Conservation (phyloP, 768 basidiomycete genomes). For the Fomitopsis pulvina region DNA sequence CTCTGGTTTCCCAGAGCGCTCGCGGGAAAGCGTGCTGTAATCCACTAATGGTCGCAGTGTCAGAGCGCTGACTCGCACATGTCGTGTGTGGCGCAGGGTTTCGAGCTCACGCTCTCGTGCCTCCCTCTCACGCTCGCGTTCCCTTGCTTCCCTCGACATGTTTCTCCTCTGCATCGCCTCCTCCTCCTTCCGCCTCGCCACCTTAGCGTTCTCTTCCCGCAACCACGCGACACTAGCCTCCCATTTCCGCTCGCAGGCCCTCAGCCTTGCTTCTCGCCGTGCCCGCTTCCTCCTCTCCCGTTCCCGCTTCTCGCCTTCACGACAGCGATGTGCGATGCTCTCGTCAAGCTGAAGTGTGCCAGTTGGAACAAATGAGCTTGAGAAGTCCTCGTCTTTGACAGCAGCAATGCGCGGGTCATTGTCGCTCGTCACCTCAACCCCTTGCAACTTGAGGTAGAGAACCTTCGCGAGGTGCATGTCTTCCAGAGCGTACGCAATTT, state of each 20-base stretch:
- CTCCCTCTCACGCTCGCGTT: slow-evolving; percentile 15
- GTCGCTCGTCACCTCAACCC: slow-evolving; percentile 52
- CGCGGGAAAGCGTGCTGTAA: slow-evolving; percentile 16
- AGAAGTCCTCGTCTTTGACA: slow-evolving; percentile 46
- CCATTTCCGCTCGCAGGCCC: slow-evolving; percentile 23
- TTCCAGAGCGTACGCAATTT: slow-evolving; percentile 61
- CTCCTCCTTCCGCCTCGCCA: slow-evolving; percentile 18
- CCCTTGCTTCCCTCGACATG: slow-evolving; percentile 16
- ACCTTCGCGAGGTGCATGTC: slow-evolving; percentile 62
- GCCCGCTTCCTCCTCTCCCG: slow-evolving; percentile 27
- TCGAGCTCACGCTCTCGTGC: slow-evolving; percentile 16
- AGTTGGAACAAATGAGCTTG: slow-evolving; percentile 30
- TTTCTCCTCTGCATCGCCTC: slow-evolving; percentile 14
- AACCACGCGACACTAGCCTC: slow-evolving; percentile 16
- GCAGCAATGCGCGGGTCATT: slow-evolving; percentile 57
- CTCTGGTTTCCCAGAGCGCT: slow-evolving; percentile 5
- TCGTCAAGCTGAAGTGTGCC: slow-evolving; percentile 37
- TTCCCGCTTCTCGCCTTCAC: slow-evolving; percentile 28
- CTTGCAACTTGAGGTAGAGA: slow-evolving; percentile 53
- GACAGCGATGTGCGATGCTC: slow-evolving; percentile 31
- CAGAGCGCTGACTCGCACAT: slow-evolving; percentile 8
- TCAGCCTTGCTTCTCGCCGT: slow-evolving; percentile 22
- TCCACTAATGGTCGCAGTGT: slow-evolving; percentile 19
- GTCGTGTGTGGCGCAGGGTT: slow-evolving; percentile 13
- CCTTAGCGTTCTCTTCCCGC: slow-evolving; percentile 18